Base-by-base conservation (phyloP, 345 rosid genomes). In the Lumnitzera littorea region DNA sequence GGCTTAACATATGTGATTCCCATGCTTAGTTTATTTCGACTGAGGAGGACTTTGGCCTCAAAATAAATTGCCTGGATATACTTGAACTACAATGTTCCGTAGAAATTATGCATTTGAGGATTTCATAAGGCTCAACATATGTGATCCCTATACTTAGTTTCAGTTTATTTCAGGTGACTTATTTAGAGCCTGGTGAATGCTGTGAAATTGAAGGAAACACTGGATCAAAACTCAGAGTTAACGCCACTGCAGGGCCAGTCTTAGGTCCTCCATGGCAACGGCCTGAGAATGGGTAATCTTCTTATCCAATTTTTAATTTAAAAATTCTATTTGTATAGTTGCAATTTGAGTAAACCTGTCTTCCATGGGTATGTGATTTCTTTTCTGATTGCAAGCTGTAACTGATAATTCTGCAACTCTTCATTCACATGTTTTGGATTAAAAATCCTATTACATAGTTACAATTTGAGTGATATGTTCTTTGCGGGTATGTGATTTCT, bases 201-300 rank as follows among this genome's bases (percentile, higher is more conserved):
- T 76, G 64, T 48, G 82, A 77, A 74, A 61, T 87, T 31, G 82
- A 76, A 49, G 74, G 60, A 56, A 74, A 59, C 71, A 71, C 62
- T 52, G 87, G 89, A 59, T 46, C 78, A 48, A 80, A 84, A 55
- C 76, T 85, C 63, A 76, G 65, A 74, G 78, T 89, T 57, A 62
- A 77, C 70, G 98, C 91, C 24, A 86, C 91, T 16, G 86, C 94
- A 46, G 98, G 96, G 58, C 96, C 98, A 63, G 75, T 92, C 54
- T 79, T 89, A 0, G 98, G 98, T 73, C 98, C 94, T 74, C 98
- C 96, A 27, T 92, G 98, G 98, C 96, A 92, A 76, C 88, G 88
- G 23, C 98, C 96, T 48, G 98, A 89, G 78, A 92, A 87, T 46
- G 98, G 96, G 88, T 89, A 80, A 62, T 52, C 52, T 31, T 48